Evolutionary conservation across 306 rosid species (phyloP).

Genomic region (Cucumis hystrix): DNA sequence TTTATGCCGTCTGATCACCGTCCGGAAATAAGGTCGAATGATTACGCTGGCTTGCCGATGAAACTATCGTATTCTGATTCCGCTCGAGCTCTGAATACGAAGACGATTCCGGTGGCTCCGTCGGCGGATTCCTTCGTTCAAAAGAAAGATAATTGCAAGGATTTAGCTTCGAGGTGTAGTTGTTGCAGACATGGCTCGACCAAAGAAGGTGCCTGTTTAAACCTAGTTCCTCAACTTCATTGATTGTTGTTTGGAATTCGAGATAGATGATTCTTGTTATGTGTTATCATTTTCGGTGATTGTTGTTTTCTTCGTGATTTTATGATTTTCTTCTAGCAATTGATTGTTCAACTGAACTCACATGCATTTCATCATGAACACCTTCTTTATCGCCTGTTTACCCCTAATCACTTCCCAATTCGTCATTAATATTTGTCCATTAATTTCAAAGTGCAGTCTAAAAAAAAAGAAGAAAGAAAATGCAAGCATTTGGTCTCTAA

Average conservation of each 20-base stretch:
- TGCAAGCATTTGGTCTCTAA: background rate
- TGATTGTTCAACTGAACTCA: background rate
- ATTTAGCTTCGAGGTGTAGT: background rate
- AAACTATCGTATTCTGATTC: background rate
- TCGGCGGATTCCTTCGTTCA: background rate
- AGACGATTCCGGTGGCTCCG: conserved; percentile 4
- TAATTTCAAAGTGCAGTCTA: background rate
- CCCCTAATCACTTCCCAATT: background rate
- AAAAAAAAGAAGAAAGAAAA: background rate
- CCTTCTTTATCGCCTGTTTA: background rate
- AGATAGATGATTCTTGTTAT: background rate
- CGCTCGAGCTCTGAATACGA: background rate
- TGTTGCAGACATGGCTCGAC: background rate
- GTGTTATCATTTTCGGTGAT: background rate
- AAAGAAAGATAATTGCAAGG: background rate
- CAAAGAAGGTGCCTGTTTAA: conserved; percentile 18
- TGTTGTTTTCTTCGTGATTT: background rate
- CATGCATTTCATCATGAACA: background rate
- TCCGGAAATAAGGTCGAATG: background rate
- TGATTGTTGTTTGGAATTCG: background rate
- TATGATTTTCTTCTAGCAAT: background rate
- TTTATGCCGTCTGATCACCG: conserved; percentile 7
- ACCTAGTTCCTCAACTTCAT: background rate
- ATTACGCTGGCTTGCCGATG: background rate
- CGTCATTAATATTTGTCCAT: background rate